Evolutionary conservation across 192 early-diverging fungal genomes (phyloP).

Genomic region (Coemansia aciculifera): DNA sequence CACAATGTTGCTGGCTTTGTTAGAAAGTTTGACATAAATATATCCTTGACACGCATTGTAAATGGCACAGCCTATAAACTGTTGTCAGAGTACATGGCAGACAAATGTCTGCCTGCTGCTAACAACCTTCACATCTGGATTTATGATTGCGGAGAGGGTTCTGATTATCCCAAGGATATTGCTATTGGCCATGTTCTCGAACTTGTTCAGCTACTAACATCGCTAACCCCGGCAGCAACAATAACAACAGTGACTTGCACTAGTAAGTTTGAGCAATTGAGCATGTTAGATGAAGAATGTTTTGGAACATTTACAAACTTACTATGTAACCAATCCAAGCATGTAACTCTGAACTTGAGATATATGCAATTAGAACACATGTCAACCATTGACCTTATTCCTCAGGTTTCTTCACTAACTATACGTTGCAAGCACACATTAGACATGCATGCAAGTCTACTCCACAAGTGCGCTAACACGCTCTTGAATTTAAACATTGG

Average conservation of each 20-base stretch:
- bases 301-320: not conserved
- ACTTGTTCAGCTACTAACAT: not conserved
- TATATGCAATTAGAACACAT: not conserved
- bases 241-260: not conserved
- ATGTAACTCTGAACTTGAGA: not conserved
- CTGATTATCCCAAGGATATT: not conserved
- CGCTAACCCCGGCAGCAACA: not conserved
- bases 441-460: not conserved
- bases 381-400: not conserved
- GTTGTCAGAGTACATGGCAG: not conserved
- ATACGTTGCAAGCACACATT: not conserved
- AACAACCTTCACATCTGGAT: not conserved
- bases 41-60: not conserved
- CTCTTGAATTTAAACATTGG: not conserved
- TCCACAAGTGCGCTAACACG: not conserved
- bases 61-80: not conserved
- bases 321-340: not conserved
- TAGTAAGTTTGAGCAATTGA: not conserved
- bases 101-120: not conserved
- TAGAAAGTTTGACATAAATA: not conserved
- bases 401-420: not conserved
- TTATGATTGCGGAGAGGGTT: not conserved
- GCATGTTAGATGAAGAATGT: not conserved
- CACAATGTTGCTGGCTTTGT: not conserved
- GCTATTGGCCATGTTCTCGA: not conserved